Evolutionary conservation across 805 yeast species (phyloP).

Genomic region (Ogataea nakhonphanomensis): DNA sequence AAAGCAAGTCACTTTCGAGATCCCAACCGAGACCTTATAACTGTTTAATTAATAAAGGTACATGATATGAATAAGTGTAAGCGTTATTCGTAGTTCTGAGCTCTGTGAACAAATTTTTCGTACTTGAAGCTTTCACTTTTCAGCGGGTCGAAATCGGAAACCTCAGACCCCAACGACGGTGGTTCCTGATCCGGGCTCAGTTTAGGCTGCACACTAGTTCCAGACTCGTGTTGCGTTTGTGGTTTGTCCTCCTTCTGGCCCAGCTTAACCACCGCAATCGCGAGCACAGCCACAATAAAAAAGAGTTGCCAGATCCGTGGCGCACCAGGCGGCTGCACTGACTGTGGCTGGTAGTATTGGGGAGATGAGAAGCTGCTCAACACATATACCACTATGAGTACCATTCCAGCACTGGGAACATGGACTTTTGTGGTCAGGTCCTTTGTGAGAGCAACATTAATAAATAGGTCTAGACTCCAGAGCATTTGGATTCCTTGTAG

Average conservation of each 20-base stretch:
- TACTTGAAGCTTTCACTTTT: constrained; percentile 15
- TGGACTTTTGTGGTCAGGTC: constrained; percentile 24
- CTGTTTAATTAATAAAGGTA: constrained; percentile 16
- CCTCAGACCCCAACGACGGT: constrained; percentile 1
- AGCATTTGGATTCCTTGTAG: constrained; percentile 10
- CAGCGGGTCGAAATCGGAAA: not conserved
- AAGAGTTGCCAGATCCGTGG: constrained; percentile 9
- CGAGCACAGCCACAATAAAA: constrained; percentile 6
- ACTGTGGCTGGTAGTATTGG: constrained; percentile 14
- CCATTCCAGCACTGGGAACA: constrained; percentile 23
- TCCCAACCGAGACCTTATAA: constrained; percentile 56
- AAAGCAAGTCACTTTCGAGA: constrained; percentile 98
- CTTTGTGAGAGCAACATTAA: constrained; percentile 25
- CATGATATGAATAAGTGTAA: constrained; percentile 7
- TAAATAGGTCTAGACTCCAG: constrained; percentile 29
- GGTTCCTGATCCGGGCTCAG: not conserved
- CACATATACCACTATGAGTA: constrained; percentile 14
- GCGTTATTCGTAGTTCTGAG: constrained; percentile 13
- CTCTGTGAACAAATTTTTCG: constrained; percentile 19
- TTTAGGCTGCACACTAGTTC: not conserved
- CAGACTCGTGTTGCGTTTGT: not conserved
- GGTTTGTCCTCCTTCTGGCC: not conserved
- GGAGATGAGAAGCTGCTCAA: constrained; percentile 9
- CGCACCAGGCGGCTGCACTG: constrained; percentile 5
- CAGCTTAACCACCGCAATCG: constrained; percentile 6